Evolutionary conservation across 108 stramenopile species (phyloP), one percentile per base, ranked within the genome.

Genomic region (Epithemia pelagica): DNA sequence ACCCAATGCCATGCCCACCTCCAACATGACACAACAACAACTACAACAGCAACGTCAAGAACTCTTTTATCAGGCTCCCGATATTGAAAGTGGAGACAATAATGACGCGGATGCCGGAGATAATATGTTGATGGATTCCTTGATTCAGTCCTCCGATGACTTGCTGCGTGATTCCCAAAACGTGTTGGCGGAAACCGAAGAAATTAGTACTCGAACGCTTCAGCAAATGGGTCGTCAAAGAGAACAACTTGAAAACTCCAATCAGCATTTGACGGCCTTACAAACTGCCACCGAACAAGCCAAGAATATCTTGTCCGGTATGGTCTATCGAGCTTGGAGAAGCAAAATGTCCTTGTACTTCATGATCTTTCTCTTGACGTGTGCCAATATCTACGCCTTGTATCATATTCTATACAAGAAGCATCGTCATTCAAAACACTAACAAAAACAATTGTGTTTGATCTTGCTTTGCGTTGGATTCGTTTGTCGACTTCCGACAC

Each of bases 161-260:
- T 66, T 92, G 69, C 64, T 92, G 59, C 74, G 83, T 52, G 87
- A 92, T 66, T 74, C 88, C 2, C 54, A 59, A 28, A 77, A 76
- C 21, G 65, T 92, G 1, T 77, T 79, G 58, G 67, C 78, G 32
- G 87, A 89, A 29, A 82, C 88, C 30, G 91, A 89, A 67, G 78
- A 84, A 52, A 78, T 88, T 72, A 88, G 91, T 29, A 77, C 74
- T 52, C 26, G 63, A 0, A 87, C 86, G 1, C 31, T 92, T 21
- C 65, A 71, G 8, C 83, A 77, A 33, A 87, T 92, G 87, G 80
- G 78, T 31, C 72, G 72, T 2, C 91, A 92, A 59, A 71, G 91
- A 27, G 91, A 92, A 60, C 91, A 92, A 70, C 54, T 92, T 31
- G 70, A 88, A 37, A 74, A 74, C 71, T 64, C 86, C 23, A 65